phyloP scores from a whole-genome alignment of 176 grass and related monocot genomes.

The Cocos nucifera region DNA sequence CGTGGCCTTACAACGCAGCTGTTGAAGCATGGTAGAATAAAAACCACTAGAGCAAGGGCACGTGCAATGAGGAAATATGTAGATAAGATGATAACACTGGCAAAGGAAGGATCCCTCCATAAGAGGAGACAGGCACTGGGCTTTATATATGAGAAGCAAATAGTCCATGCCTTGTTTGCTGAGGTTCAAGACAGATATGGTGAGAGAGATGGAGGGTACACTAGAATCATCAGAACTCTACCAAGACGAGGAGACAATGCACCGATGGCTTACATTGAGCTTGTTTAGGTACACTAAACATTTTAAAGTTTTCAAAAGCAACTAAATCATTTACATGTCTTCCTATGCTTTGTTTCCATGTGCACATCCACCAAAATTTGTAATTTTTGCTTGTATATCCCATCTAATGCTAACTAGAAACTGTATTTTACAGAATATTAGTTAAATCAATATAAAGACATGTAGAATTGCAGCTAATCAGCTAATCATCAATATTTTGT shows the following conservation, averaged over 20 bases:
- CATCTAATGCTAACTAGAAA: no score
- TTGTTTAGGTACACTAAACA: slow-evolving; percentile 48
- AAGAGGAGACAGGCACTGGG: slow-evolving; percentile 85
- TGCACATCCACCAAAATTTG: no score
- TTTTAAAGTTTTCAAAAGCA: no score
- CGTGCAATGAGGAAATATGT: slow-evolving; percentile 83
- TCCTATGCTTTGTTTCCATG: no score
- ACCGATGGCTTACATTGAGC: slow-evolving; percentile 87
- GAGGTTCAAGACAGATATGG: slow-evolving; percentile 77
- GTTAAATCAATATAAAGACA: no score
- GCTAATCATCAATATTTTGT: no score
- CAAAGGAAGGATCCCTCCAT: slow-evolving; percentile 87
- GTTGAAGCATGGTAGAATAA: slow-evolving; percentile 84
- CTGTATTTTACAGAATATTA: no score
- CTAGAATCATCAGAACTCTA: slow-evolving; percentile 76
- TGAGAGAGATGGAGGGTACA: slow-evolving; percentile 77
- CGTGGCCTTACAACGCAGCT: slow-evolving; percentile 75
- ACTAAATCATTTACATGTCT: no score
- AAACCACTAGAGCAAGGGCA: slow-evolving; percentile 72
- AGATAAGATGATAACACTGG: slow-evolving; percentile 85
- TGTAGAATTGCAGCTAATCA: no score
- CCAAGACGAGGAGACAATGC: slow-evolving; percentile 85
- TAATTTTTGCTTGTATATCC: no score
- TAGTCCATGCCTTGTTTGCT: slow-evolving; percentile 79
- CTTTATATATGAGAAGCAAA: slow-evolving; percentile 83